A percentile compares a stretch with the other conserved stretches of the same genome.
Evolutionary conservation across 805 yeast genomes (phyloP).

Genomic region (Ogataea methylovora): DNA sequence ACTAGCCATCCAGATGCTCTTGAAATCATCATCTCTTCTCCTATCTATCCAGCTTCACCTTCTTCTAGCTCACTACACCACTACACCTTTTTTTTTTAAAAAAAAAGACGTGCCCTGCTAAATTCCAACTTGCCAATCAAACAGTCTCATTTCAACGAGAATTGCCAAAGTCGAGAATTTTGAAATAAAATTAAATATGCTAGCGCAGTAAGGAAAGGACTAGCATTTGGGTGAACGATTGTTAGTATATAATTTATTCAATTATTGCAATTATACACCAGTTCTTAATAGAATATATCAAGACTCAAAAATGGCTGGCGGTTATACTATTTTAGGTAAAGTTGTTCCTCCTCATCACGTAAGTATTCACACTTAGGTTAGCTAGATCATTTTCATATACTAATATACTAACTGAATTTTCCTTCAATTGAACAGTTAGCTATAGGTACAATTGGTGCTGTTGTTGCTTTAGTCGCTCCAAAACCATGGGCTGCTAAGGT

Average conservation of each 20-base stretch:
- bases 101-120: no score
- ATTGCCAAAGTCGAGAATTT: no score
- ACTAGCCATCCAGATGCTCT: neutral
- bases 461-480: conserved; percentile 56
- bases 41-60: no score
- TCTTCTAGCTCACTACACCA: no score
- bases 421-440: conserved; percentile 41
- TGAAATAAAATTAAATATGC: no score
- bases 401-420: neutral
- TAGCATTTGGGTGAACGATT: neutral
- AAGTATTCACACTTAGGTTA: conserved; percentile 16
- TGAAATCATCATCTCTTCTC: no score
- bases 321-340: conserved; percentile 80
- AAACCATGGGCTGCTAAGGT: conserved; percentile 66
- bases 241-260: neutral
- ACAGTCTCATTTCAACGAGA: no score
- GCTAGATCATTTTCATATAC: neutral
- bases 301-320: conserved; percentile 56
- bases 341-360: conserved; percentile 75
- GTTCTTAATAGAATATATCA: neutral
- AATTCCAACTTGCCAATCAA: no score
- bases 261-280: neutral
- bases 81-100: no score
- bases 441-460: conserved; percentile 69
- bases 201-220: neutral